phyloP scores from a whole-genome alignment of 495 filamentous ascomycete genomes.

The Daldinia caldariorum region DNA sequence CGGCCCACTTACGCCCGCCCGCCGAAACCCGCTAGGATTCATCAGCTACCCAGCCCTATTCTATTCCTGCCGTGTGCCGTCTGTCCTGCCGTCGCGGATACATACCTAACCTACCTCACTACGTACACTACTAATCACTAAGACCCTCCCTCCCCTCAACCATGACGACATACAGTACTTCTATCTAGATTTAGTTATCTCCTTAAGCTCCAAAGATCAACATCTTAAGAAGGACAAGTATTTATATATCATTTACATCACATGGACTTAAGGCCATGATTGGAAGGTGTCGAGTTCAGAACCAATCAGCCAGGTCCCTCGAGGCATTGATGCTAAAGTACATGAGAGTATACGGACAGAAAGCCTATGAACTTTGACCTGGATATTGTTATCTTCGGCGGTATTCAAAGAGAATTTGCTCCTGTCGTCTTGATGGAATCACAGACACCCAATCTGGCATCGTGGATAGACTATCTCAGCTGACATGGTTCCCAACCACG shows the following conservation, averaged over 20 bases:
- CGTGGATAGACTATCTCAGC: slow-evolving; percentile 1
- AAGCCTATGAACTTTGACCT: background rate
- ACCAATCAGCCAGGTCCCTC: background rate
- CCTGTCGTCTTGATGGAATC: slow-evolving; percentile 1
- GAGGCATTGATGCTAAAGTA: background rate
- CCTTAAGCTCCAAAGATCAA: background rate
- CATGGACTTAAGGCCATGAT: background rate
- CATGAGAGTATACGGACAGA: background rate
- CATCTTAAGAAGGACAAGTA: background rate
- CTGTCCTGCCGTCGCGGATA: no score
- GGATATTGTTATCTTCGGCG: background rate
- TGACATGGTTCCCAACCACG: slow-evolving; percentile 1
- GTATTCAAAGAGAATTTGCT: background rate
- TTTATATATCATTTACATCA: background rate
- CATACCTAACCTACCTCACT: no score
- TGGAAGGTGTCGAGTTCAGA: background rate
- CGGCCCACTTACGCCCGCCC: slow-evolving; percentile 34
- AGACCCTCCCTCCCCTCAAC: background rate
- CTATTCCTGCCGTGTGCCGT: slow-evolving; percentile 15
- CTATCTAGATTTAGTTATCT: background rate
- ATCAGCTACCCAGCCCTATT: slow-evolving; percentile 36
- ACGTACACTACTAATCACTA: background rate
- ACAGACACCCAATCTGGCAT: background rate
- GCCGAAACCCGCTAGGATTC: slow-evolving; percentile 25
- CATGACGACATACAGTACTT: background rate